phyloP scores from a whole-genome alignment of 164 flowering plant genomes.

The Nelumbo lutea region DNA sequence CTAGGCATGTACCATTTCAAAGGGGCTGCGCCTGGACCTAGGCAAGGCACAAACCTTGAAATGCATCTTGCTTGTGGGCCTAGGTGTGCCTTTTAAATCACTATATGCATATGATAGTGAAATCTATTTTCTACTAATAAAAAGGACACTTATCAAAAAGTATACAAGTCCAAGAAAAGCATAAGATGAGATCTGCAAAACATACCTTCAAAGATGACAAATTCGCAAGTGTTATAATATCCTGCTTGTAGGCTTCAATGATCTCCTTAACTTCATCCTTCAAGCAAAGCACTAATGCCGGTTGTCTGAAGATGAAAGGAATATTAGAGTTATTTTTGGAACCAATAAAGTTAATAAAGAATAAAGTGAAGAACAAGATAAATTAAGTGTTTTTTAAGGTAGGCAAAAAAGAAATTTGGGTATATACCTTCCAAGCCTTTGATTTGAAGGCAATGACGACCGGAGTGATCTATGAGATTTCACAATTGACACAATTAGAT shows the following conservation, averaged over 20 bases:
- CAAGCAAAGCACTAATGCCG: slow-evolving; percentile 68
- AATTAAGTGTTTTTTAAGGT: not conserved
- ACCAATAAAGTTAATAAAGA: not conserved
- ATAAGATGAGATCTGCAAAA: not conserved
- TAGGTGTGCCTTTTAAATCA: too few relatives aligned
- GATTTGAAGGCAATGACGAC: slow-evolving; percentile 49
- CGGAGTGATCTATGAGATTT: slow-evolving; percentile 69
- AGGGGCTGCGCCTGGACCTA: too few relatives aligned
- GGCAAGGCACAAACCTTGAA: too few relatives aligned
- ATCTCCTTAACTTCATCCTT: slow-evolving; percentile 35
- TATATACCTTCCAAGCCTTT: slow-evolving; percentile 64
- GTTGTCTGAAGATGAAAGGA: slow-evolving; percentile 42
- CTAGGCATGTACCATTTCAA: too few relatives aligned
- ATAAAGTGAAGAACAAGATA: not conserved
- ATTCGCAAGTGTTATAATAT: slow-evolving; percentile 74
- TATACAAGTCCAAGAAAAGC: not conserved
- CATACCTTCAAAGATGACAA: slow-evolving; percentile 69
- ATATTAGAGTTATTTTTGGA: not conserved
- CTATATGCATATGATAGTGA: too few relatives aligned
- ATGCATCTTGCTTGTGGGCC: too few relatives aligned
- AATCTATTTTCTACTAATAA: too few relatives aligned
- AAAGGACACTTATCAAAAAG: too few relatives aligned
- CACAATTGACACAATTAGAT: slow-evolving; percentile 60
- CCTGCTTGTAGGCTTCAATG: slow-evolving; percentile 43
- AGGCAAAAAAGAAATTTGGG: not conserved